phyloP scores from a whole-genome alignment of 2,329 filamentous ascomycete species.

The Colletotrichum chlorophyti region DNA sequence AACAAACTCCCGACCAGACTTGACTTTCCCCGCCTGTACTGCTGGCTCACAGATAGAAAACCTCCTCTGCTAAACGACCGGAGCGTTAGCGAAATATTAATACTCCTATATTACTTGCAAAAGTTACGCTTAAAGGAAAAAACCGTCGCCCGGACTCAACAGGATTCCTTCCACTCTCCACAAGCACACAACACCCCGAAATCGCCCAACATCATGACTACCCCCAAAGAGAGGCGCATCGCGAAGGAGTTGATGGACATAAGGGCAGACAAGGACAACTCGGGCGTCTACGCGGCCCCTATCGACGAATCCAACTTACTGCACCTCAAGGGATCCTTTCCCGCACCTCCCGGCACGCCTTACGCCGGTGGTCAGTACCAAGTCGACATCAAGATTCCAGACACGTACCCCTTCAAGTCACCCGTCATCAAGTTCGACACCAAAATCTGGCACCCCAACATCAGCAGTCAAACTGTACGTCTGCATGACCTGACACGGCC shows the following conservation, averaged over 20 bases:
- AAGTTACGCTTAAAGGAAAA: too few species aligned
- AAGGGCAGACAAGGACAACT: slow-evolving; percentile 72
- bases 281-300: slow-evolving; percentile 75
- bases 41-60: not conserved
- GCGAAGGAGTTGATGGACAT: slow-evolving; percentile 82
- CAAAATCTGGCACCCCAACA: slow-evolving; percentile 96
- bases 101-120: too few species aligned
- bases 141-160: too few species aligned
- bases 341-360: slow-evolving; percentile 88
- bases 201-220: slow-evolving; percentile 47
- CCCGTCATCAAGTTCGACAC: slow-evolving; percentile 92
- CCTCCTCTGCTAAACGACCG: too few species aligned
- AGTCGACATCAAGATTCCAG: slow-evolving; percentile 87
- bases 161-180: not conserved
- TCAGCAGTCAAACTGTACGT: slow-evolving; percentile 89
- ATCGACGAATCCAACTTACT: slow-evolving; percentile 74
- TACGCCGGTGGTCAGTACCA: slow-evolving; percentile 86
- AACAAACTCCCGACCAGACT: too few species aligned
- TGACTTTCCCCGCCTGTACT: too few species aligned
- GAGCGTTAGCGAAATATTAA: too few species aligned
- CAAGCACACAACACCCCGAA: too few species aligned
- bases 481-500: not conserved
- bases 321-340: slow-evolving; percentile 83
- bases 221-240: slow-evolving; percentile 65
- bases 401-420: slow-evolving; percentile 91